Base-by-base conservation (phyloP, 352 stramenopile species). In the Peronosclerospora sorghi region DNA sequence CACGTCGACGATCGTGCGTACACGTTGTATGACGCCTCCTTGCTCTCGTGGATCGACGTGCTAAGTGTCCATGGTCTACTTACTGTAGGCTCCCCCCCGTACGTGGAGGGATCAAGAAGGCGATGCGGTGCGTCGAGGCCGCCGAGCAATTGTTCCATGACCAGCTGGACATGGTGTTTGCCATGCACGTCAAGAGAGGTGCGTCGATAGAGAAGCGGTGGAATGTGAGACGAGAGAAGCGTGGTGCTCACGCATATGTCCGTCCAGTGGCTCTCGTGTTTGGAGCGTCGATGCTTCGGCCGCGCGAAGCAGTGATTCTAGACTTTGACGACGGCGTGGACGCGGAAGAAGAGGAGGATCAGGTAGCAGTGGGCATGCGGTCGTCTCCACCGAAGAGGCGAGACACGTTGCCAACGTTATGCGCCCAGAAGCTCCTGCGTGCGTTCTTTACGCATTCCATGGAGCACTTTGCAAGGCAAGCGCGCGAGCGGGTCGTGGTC, bases 371-470 rank as follows among this genome's bases (percentile, higher is more conserved):
- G 13, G 38, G 17, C 5, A 38, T 19, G 5, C 26, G 21, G 5
- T 17, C 38, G 27, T 49, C 48, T 5, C 43, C 39, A 14, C 26
- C 29, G 4, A 51, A 57, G 41, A 13, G 49, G 4, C 67, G 47
- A 40, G 54, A 68, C 27, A 71, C 68, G 40, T 14, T 73, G 19
- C 34, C 54, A 19, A 57, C 45, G 0, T 46, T 86, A 18, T 84
- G 71, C n/a, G 48, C 59, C 3, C 71, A 86, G 46, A 86, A 86
- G 41, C 57, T 81, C 41, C 61, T 86, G 20, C 71, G 71, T 36
- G 47, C 46, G 24, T 38, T 86, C 5, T 61, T 81, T 9, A 47
- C 51, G 2, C 51, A 64, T 43, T 52, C 41, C 1, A 54, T 60
- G 45, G 45, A 63, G 15, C 27, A 64, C 8, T 70, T 74, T 35